phyloP scores from a whole-genome alignment of 352 stramenopile genomes.

The Phytophthora podocarpi region DNA sequence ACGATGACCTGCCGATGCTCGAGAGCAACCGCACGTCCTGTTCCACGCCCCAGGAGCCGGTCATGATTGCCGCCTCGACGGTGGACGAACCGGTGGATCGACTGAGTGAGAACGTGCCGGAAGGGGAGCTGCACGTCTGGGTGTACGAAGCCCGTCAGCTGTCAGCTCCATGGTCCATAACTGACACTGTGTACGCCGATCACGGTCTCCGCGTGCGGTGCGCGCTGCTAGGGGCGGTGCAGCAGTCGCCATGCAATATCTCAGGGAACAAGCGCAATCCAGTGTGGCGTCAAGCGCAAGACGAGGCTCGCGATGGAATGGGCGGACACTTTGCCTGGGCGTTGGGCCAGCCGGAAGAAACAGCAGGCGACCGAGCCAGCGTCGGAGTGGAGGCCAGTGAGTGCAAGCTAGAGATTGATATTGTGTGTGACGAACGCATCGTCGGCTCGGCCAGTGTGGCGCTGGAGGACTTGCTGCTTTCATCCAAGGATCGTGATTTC shows the following conservation, averaged over 20 bases:
- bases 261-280: conserved; percentile 47
- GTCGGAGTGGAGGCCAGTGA: conserved; percentile 30
- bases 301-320: conserved; percentile 33
- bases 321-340: conserved; percentile 51
- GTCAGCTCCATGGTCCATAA: conserved; percentile 39
- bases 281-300: conserved; percentile 37
- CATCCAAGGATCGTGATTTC: conserved; percentile 22
- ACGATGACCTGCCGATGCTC: conserved; percentile 41
- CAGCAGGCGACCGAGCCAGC: not conserved
- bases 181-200: conserved; percentile 50
- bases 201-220: conserved; percentile 51
- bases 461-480: conserved; percentile 38
- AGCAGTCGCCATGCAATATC: conserved; percentile 51
- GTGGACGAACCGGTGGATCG: conserved; percentile 20
- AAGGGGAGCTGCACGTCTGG: conserved; percentile 53
- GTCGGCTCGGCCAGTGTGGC: conserved; percentile 45
- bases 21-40: conserved; percentile 34
- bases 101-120: conserved; percentile 31
- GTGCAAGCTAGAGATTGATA: conserved; percentile 54
- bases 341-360: conserved; percentile 33
- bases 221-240: conserved; percentile 46
- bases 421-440: conserved; percentile 58
- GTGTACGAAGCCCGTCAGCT: conserved; percentile 58
- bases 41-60: conserved; percentile 4
- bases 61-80: conserved; percentile 16